A percentile compares a stretch with the other conserved stretches of the same genome.
Conservation (phyloP, 345 rosid genomes). For the Moringa oleifera region DNA sequence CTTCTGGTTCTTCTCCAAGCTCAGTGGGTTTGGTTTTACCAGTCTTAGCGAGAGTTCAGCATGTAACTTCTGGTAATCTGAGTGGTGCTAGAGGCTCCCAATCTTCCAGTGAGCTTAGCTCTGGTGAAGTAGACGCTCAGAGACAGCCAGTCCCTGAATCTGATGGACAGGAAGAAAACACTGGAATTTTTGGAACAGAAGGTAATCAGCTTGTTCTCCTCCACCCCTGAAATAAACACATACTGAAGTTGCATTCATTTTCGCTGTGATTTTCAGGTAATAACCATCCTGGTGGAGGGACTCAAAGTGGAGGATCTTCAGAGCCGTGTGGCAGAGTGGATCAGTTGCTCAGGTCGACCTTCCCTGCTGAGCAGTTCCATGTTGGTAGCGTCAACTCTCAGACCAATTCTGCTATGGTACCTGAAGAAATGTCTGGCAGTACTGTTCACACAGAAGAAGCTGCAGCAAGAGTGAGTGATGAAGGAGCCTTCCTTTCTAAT, state of each 20-base stretch:
- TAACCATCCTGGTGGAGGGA: constrained; percentile 8
- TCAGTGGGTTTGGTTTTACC: constrained; percentile 28
- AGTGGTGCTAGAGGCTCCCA: background rate
- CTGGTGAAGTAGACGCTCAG: constrained; percentile 16
- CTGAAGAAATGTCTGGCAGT: constrained; percentile 22
- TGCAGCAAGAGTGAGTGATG: constrained; percentile 25
- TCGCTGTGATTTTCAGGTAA: constrained; percentile 19
- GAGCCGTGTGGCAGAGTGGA: constrained; percentile 29
- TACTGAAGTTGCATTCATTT: background rate
- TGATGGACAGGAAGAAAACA: constrained; percentile 17
- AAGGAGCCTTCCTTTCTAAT: constrained; percentile 42
- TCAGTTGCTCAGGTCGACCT: constrained; percentile 34
- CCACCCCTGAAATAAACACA: background rate
- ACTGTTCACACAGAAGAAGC: constrained; percentile 21
- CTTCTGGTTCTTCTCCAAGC: constrained; percentile 18
- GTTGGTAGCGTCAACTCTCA: constrained; percentile 22
- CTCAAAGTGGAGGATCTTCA: constrained; percentile 17
- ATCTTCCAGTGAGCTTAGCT: constrained; percentile 14
- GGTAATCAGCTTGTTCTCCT: constrained; percentile 10
- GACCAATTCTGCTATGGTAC: constrained; percentile 17
- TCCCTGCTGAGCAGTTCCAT: constrained; percentile 34
- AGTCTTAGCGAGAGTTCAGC: constrained; percentile 26
- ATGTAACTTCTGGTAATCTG: constrained; percentile 10
- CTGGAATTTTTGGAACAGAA: constrained; percentile 19
- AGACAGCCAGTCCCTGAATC: constrained; percentile 19